Conservation (phyloP, 2,329 filamentous ascomycete species). For the Geosmithia putterillii region DNA sequence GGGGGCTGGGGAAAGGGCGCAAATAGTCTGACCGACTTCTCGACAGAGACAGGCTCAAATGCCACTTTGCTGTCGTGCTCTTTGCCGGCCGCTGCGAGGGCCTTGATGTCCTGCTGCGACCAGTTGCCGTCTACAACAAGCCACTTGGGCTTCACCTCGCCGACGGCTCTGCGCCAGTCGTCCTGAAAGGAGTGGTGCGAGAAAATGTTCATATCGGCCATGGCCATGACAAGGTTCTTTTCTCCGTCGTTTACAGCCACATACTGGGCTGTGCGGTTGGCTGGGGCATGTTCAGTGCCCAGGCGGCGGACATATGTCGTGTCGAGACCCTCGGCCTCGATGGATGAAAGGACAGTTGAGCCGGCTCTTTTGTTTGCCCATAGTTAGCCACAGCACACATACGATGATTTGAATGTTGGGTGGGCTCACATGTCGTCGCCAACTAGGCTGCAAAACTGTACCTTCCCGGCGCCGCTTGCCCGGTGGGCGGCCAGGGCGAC, state of each 20-base stretch:
- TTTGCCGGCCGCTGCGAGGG: slow-evolving; percentile 54
- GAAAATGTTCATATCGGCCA: slow-evolving; percentile 91
- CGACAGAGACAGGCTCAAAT: slow-evolving; percentile 81
- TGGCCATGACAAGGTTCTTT: slow-evolving; percentile 78
- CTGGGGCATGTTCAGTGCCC: slow-evolving; percentile 29
- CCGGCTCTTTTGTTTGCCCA: slow-evolving; percentile 43
- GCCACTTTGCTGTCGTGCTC: slow-evolving; percentile 47
- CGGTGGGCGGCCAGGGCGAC: slow-evolving; percentile 75
- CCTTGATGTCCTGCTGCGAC: slow-evolving; percentile 50
- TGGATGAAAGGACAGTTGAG: slow-evolving; percentile 53
- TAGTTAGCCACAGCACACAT: neutral
- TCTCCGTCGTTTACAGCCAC: slow-evolving; percentile 75
- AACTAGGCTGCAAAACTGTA: slow-evolving; percentile 68
- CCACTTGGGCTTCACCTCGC: slow-evolving; percentile 52
- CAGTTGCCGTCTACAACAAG: slow-evolving; percentile 84
- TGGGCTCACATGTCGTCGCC: slow-evolving; percentile 58
- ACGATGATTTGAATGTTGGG: neutral
- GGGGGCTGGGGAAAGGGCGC: slow-evolving; percentile 13
- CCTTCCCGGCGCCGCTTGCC: slow-evolving; percentile 43
- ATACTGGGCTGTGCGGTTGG: slow-evolving; percentile 74
- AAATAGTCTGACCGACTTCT: slow-evolving; percentile 66
- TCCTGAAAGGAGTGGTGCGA: slow-evolving; percentile 38
- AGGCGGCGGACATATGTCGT: slow-evolving; percentile 50
- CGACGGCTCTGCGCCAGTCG: slow-evolving; percentile 49
- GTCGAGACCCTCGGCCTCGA: slow-evolving; percentile 53